These are phyloP conservation scores for Eucalyptus paniculata DNA, from an alignment of 345 rosid genomes.

Conservation along the genomic window DNA sequence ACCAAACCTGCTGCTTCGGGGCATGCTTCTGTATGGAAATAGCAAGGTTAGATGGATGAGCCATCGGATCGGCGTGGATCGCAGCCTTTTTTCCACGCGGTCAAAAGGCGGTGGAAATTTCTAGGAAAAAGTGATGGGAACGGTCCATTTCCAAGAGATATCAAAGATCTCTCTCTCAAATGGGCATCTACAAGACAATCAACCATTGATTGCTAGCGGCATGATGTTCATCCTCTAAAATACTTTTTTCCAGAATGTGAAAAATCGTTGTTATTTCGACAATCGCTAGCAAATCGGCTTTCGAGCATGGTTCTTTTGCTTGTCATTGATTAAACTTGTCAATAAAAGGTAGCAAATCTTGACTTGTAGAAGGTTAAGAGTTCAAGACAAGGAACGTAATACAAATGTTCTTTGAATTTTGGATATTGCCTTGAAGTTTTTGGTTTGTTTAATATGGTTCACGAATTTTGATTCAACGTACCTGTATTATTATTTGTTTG, in stretches of 20 bases:
- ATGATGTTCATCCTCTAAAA: not conserved
- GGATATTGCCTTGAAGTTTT: too few relatives aligned
- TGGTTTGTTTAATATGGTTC: too few relatives aligned
- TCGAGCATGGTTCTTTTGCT: not conserved
- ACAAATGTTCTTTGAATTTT: too few relatives aligned
- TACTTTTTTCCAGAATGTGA: not conserved
- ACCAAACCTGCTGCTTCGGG: not conserved
- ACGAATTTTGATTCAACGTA: fast-evolving
- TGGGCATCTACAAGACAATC: not conserved
- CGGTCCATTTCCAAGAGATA: not conserved
- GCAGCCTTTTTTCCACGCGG: not conserved
- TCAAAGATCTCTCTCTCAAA: not conserved
- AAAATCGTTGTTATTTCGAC: not conserved
- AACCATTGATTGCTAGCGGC: not conserved
- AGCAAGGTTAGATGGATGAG: not conserved
- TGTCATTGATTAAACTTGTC: not conserved
- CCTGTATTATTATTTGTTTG: fast-evolving
- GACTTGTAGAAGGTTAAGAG: not conserved
- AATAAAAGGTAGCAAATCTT: not conserved
- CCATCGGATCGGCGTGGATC: not conserved
- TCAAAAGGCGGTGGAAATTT: not conserved
- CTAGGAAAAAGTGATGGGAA: not conserved
- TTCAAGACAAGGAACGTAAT: too few relatives aligned
- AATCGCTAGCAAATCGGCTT: not conserved
- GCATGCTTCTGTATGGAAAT: not conserved